Evolutionary conservation across 1,284 basidiomycete species (phyloP).

Genomic region (Cutaneotrichosporon spelunceum): DNA sequence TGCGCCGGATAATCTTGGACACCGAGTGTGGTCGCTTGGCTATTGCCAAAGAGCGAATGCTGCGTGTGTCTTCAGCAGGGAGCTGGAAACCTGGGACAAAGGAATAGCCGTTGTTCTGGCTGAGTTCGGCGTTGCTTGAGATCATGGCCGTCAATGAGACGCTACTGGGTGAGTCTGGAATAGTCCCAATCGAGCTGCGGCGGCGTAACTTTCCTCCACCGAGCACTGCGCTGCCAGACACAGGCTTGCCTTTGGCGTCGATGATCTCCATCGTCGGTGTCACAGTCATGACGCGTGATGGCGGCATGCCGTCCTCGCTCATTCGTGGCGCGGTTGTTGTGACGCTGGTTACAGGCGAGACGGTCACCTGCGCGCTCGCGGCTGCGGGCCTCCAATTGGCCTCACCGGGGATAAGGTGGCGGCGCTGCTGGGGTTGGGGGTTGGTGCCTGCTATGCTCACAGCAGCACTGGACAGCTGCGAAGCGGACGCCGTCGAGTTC

Average conservation of each 20-base stretch:
- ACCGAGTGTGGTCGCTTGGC: constrained; percentile 72
- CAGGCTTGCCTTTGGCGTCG: constrained; percentile 8
- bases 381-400: constrained; percentile 43
- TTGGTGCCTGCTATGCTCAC: constrained; percentile 10
- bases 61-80: constrained; percentile 47
- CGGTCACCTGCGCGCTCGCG: constrained; percentile 43
- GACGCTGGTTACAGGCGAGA: constrained; percentile 45
- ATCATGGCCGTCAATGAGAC: constrained; percentile 46
- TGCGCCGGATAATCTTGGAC: constrained; percentile 79
- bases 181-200: constrained; percentile 43
- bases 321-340: constrained; percentile 36
- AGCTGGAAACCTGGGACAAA: constrained; percentile 50
- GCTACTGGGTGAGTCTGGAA: constrained; percentile 48
- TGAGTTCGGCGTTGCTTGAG: constrained; percentile 41
- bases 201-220: constrained; percentile 30
- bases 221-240: constrained; percentile 7
- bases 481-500: constrained; percentile 6
- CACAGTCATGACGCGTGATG: constrained; percentile 11
- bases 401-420: constrained; percentile 29
- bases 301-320: not conserved
- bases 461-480: not conserved
- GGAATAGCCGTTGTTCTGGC: constrained; percentile 37
- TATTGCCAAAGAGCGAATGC: constrained; percentile 42
- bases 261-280: constrained; percentile 18
- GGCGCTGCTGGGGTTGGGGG: constrained; percentile 20